These are phyloP conservation scores for Fusarium tricinctum DNA, from an alignment of 2,329 filamentous ascomycete genomes.

Conservation along the genomic window DNA sequence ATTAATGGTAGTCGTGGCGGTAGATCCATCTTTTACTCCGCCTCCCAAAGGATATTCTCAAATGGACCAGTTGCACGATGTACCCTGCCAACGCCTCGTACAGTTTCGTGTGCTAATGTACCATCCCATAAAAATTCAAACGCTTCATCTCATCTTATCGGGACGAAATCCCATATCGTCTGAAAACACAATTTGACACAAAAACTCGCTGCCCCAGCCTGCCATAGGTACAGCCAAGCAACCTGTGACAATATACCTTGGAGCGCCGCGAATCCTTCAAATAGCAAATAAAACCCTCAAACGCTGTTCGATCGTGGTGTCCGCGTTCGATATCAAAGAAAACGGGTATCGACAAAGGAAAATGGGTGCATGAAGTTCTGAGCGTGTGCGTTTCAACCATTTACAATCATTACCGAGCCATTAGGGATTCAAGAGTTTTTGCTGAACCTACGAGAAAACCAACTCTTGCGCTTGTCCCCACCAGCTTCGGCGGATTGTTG, in stretches of 20 bases:
- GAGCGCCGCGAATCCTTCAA: constrained; percentile 14
- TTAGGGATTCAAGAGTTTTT: constrained; percentile 58
- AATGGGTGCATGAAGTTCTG: constrained; percentile 31
- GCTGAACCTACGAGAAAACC: constrained; percentile 88
- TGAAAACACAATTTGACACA: constrained; percentile 34
- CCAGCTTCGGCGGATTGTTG: constrained; percentile 43
- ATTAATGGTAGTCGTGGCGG: constrained; percentile 47
- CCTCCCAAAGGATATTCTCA: constrained; percentile 27
- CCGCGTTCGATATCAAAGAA: constrained; percentile 30
- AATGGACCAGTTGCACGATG: constrained; percentile 33
- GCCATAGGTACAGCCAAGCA: constrained; percentile 15
- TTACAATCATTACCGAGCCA: constrained; percentile 15
- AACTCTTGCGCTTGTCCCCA: constrained; percentile 86
- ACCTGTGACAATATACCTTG: constrained; percentile 21
- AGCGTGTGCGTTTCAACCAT: constrained; percentile 28
- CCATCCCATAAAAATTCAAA: constrained; percentile 49
- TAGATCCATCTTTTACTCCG: constrained; percentile 42
- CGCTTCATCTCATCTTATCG: constrained; percentile 32
- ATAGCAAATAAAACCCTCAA: constrained; percentile 13
- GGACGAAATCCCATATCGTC: constrained; percentile 19
- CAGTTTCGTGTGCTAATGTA: constrained; percentile 49
- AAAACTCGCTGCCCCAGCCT: constrained; percentile 18
- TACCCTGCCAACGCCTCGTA: constrained; percentile 49
- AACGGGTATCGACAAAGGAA: constrained; percentile 51
- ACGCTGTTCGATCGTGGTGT: constrained; percentile 4